Base-by-base conservation (phyloP, 1,139 yeast species). In the Candida frijolesensis region DNA sequence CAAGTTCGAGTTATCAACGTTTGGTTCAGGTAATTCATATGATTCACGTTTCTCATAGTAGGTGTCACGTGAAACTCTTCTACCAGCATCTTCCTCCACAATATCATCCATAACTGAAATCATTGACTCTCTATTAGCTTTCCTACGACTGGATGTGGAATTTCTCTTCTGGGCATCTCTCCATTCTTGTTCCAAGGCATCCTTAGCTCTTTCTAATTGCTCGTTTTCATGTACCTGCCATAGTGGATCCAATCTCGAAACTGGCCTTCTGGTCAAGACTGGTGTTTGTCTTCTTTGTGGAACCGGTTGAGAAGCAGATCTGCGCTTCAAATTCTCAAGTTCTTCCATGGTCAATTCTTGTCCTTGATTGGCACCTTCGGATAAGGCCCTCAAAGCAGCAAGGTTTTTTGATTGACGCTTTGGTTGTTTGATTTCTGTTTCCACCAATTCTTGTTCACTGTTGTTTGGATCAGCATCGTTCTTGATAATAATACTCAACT, bases 191-290 rank as follows among this genome's bases (percentile, higher is more conserved):
- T 74, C 76, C 54, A 75, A 66, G 3, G 77, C 77, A 49, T 70
- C 77, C 55, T 76, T 70, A 12, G 81, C 81, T 39, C 74, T 66
- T 43, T 73, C 71, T 47, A 79, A 61, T 57, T 81, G 82, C 54
- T 76, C 76, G 56, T 76, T 78, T 53, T 76, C 80, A 59, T 71
- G 71, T 12, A 78, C 79, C 42, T 68, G 69, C 80, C 79, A 76
- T 59, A 70, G 71, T 39, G 94, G 94, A 68, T 87, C 94, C 51
- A 87, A 71, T 60, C 83, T 79, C 1, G 92, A 86, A 32, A 84
- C 83, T 8, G 94, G 94, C 61, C 90, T 78, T 57, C 82, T 67
- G 2, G 77, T 70, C 50, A 76, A 69, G 14, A 73, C 57, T 8
- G 79, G 69, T 74, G 62, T 81, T 60, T 56, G 74, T 67, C 80